Evolutionary conservation across 2,329 filamentous ascomycete genomes (phyloP).

Genomic region (Pseudogymnoascus sp.): DNA sequence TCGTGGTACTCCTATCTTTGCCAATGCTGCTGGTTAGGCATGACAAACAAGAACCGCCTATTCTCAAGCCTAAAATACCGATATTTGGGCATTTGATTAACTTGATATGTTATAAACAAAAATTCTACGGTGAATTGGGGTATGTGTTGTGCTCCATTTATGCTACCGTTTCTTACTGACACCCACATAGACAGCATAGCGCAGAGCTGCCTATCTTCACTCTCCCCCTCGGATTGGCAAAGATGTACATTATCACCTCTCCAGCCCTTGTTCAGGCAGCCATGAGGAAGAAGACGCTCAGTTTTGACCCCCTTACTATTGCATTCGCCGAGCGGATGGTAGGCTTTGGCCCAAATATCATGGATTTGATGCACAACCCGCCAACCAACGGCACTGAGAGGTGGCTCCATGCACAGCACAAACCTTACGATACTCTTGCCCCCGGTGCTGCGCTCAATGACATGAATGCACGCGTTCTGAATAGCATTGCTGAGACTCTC

Average conservation of each 20-base stretch:
- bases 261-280: slow-evolving; percentile 33
- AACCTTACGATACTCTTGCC: slow-evolving; percentile 31
- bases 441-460: slow-evolving; percentile 29
- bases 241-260: slow-evolving; percentile 38
- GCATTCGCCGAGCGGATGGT: slow-evolving; percentile 34
- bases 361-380: slow-evolving; percentile 25
- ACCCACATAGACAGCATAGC: slow-evolving; percentile 20
- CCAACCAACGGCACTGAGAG: slow-evolving; percentile 23
- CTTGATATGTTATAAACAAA: slow-evolving; percentile 31
- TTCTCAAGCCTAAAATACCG: slow-evolving; percentile 34
- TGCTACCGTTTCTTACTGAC: neutral
- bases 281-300: slow-evolving; percentile 34
- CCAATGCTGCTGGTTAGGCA: slow-evolving; percentile 9
- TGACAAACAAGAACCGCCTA: slow-evolving; percentile 35
- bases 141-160: slow-evolving; percentile 19
- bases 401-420: slow-evolving; percentile 18
- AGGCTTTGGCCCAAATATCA: slow-evolving; percentile 27
- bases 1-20: slow-evolving; percentile 2
- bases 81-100: slow-evolving; percentile 40
- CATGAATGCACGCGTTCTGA: slow-evolving; percentile 31
- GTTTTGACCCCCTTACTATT: slow-evolving; percentile 35
- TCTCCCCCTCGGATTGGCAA: slow-evolving; percentile 36
- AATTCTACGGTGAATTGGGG: slow-evolving; percentile 34
- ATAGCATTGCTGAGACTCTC: slow-evolving; percentile 27
- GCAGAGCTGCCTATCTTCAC: slow-evolving; percentile 32